Conservation (phyloP, 331 rosid species). For the Cucumis variabilis region DNA sequence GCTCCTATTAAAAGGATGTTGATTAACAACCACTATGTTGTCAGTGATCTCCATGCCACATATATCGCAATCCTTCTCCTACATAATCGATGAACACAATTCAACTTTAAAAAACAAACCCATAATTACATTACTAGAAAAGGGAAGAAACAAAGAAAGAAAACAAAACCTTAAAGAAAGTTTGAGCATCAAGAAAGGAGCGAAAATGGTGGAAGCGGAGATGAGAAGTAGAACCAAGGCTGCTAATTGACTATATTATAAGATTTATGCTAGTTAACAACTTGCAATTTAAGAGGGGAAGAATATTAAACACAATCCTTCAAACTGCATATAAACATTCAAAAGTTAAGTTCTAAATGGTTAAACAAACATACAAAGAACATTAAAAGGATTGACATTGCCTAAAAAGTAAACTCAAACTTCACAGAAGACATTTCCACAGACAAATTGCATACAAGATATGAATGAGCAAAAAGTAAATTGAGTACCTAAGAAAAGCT, state of each 20-base stretch:
- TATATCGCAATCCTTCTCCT: constrained; percentile 83
- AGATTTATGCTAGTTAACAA: background rate
- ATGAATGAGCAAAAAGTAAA: no score
- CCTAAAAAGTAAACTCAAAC: no score
- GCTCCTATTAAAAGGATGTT: constrained; percentile 80
- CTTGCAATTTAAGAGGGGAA: background rate
- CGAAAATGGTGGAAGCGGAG: constrained; percentile 88
- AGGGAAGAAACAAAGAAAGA: constrained; percentile 4
- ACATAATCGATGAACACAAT: constrained; percentile 6
- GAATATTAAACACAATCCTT: background rate
- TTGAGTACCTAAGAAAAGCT: no score
- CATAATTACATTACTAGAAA: background rate
- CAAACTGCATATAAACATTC: background rate
- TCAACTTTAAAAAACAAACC: background rate
- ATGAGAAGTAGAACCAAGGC: constrained; percentile 91
- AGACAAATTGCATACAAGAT: no score
- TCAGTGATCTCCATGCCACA: constrained; percentile 93
- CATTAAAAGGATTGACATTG: background rate
- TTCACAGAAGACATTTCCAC: no score
- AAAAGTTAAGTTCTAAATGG: background rate
- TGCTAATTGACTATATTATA: constrained; percentile 51
- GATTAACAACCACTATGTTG: constrained; percentile 71
- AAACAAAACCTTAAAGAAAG: constrained; percentile 61
- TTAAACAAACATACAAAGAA: background rate
- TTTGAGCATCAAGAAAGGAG: constrained; percentile 77